Base-by-base conservation (phyloP, 345 rosid species). In the Corymbia maculata region DNA sequence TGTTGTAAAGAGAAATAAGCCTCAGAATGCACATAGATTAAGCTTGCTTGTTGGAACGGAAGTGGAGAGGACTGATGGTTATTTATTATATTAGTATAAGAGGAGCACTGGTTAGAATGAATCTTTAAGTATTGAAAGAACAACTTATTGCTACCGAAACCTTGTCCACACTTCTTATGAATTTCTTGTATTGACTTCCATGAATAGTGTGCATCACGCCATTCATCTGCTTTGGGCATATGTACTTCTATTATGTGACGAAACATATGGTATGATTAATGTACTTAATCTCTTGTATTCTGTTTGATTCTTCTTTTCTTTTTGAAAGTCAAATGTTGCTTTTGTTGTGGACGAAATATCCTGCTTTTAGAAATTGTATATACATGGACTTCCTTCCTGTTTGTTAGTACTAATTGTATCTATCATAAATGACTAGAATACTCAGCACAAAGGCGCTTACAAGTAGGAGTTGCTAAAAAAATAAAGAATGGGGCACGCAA, bases 401-500 rank as follows among this genome's bases (percentile, higher is more conserved):
- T 51, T 86, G 26, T 51, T 87, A 42, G 84, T 82, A 64, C 45
- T 92, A 80, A 91, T 32, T 85, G 61, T 32, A 52, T 87, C 87
- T 88, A 88, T 51, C 51, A 9, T 59, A 50, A 45, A 88, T 89
- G 86, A 87, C 49, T 91, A 93, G 94, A 93, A 91, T 93, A 95
- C 88, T 89, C 94, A 87, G 97, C 96, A 89, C 99, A 96, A 91
- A 94, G 94, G 90, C 95, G 96, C 85, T 75, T 95, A 87, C 98
- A 95, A 17, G 86, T 97, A 90, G 98, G 99, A 86, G 93, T 96
- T 90, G 99, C 98, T 51, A 97, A 95, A 94, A 97, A 97, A 94
- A 96, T 97, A 59, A 97, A 95, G 93, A 96, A 95, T 91, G 98
- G 97, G 89, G 98, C 99, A 22, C 94, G 97, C 86, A 97, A 95